phyloP scores from a whole-genome alignment of 352 stramenopile species.

The Globisporangium nodosum region DNA sequence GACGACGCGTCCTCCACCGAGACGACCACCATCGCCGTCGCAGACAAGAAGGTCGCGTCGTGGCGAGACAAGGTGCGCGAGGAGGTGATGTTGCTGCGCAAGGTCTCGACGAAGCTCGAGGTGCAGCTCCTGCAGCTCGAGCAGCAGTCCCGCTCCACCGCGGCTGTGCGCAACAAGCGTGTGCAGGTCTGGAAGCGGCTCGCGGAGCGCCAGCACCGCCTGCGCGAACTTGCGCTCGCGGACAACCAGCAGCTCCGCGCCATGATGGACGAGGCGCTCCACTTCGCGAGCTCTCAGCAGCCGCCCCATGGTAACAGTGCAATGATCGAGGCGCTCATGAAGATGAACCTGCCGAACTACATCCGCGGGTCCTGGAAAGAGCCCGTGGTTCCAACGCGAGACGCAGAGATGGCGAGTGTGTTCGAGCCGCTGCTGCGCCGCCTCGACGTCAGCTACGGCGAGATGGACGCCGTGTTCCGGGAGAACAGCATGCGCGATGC shows the following conservation, averaged over 20 bases:
- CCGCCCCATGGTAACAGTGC: background rate
- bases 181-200: conserved; percentile 1
- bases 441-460: conserved; percentile 1
- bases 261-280: conserved; percentile 4
- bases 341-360: conserved; percentile 4
- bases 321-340: background rate
- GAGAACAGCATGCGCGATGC: conserved; percentile 1
- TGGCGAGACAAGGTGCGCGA: conserved; percentile 4
- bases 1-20: background rate
- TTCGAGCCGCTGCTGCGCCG: conserved; percentile 1
- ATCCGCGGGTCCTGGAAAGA: background rate
- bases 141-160: background rate
- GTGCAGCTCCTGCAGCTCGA: conserved; percentile 3
- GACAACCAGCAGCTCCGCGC: conserved; percentile 12
- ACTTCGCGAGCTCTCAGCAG: background rate
- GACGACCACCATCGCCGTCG: background rate
- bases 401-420: background rate
- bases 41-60: background rate
- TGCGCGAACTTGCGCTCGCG: conserved; percentile 1
- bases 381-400: background rate
- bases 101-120: background rate
- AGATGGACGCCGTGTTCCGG: conserved; percentile 6
- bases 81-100: conserved; percentile 3
- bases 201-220: conserved; percentile 2
- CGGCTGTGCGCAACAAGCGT: background rate